A percentile compares a stretch with the other conserved stretches of the same genome.
phyloP scores from a whole-genome alignment of 176 grass and related monocot genomes.

The Avena atlantica region DNA sequence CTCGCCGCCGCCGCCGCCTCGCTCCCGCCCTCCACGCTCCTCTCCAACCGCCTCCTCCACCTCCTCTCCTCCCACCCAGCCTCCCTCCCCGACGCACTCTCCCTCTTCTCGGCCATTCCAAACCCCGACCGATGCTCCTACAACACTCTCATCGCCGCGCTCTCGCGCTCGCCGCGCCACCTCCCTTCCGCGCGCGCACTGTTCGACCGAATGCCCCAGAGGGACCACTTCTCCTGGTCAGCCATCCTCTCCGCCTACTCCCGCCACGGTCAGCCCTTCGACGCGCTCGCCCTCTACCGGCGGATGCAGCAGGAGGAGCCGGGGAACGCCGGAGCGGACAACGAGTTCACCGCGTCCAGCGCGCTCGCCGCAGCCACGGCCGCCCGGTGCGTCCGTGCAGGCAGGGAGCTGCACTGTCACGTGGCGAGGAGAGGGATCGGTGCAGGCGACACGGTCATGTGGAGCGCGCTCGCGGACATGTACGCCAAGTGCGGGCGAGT shows the following conservation, averaged over 20 bases:
- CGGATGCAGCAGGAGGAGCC: slow-evolving; percentile 57
- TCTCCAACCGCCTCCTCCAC: slow-evolving; percentile 74
- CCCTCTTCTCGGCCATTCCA: slow-evolving; percentile 57
- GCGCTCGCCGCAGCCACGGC: slow-evolving; percentile 68
- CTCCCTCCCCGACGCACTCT: slow-evolving; percentile 56
- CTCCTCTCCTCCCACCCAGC: slow-evolving; percentile 57
- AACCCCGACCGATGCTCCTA: slow-evolving; percentile 68
- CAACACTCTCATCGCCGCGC: slow-evolving; percentile 77
- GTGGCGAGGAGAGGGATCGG: slow-evolving; percentile 68
- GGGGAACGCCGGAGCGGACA: slow-evolving; percentile 42
- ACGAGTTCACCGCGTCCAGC: slow-evolving; percentile 90
- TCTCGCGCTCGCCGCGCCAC: slow-evolving; percentile 51
- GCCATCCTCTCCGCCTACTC: slow-evolving; percentile 67
- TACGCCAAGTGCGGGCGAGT: slow-evolving; percentile 80
- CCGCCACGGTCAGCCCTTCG: slow-evolving; percentile 50
- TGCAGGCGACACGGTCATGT: slow-evolving; percentile 56
- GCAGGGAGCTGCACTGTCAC: slow-evolving; percentile 86
- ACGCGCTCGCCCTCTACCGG: slow-evolving; percentile 69
- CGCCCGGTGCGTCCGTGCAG: slow-evolving; percentile 44
- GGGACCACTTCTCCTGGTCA: slow-evolving; percentile 91
- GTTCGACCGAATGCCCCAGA: slow-evolving; percentile 73
- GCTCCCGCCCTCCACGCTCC: slow-evolving; percentile 45
- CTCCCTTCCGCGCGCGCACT: slow-evolving; percentile 52
- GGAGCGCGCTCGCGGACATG: slow-evolving; percentile 89
- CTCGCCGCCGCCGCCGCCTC: slow-evolving; percentile 51